Percentiles rank a stretch among this genome's conserved stretches.
Evolutionary conservation across 164 flowering plant species (phyloP).

Genomic region (Magnolia sinica): DNA sequence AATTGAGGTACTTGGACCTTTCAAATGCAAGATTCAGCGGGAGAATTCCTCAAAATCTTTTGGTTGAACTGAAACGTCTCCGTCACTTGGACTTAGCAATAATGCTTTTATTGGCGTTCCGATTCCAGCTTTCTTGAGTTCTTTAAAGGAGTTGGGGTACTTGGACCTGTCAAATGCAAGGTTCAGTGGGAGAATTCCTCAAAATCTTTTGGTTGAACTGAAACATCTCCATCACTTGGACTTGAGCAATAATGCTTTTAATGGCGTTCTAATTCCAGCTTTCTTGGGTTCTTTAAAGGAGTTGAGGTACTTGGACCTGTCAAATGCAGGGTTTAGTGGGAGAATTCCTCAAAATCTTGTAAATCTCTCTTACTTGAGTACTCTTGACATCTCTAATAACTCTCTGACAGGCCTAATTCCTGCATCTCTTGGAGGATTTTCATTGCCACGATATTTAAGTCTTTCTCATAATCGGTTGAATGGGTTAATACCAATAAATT

Average conservation of each 20-base stretch:
- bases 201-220: no score
- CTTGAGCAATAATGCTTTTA: no score
- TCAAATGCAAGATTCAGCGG: neutral
- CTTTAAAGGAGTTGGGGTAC: no score
- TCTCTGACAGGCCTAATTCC: constrained; percentile 4
- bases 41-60: neutral
- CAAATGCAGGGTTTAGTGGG: neutral
- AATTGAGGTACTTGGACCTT: neutral
- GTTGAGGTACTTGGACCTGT: neutral
- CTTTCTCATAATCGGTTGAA: constrained; percentile 7
- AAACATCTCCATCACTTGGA: no score
- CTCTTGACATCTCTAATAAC: neutral
- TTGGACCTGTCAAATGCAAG: neutral
- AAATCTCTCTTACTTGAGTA: neutral
- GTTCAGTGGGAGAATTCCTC: neutral
- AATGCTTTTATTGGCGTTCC: no score
- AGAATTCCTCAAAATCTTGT: neutral
- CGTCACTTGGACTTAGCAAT: no score
- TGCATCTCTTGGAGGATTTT: constrained; percentile 3
- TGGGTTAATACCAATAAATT: constrained; percentile 16
- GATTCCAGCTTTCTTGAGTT: no score
- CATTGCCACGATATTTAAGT: neutral
- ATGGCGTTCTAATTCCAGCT: no score
- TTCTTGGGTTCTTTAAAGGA: no score
- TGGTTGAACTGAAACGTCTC: no score